Evolutionary conservation across 768 basidiomycete species (phyloP).

Genomic region (Podaxis sp.): DNA sequence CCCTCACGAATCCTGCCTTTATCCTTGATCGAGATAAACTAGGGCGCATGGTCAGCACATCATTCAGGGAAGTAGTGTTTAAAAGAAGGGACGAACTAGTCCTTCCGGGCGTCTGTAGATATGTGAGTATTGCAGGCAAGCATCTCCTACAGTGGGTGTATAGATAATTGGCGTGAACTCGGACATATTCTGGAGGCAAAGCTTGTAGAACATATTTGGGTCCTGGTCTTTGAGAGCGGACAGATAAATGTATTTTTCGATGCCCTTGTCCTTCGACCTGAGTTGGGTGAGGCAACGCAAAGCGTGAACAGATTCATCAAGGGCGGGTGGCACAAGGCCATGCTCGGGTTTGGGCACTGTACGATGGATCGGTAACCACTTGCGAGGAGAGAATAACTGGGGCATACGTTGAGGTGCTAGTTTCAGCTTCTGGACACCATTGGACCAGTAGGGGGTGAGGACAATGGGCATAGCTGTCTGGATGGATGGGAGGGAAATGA

Average conservation of each 20-base stretch:
- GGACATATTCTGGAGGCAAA: conserved; percentile 67
- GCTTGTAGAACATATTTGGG: conserved; percentile 70
- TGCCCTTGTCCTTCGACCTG: conserved; percentile 64
- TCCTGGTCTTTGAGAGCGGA: conserved; percentile 71
- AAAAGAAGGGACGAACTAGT: conserved; percentile 37
- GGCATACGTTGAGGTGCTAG: conserved; percentile 51
- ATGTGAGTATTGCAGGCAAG: conserved; percentile 78
- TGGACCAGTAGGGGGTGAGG: conserved; percentile 68
- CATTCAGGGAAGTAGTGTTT: neutral
- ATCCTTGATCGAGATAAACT: conserved; percentile 81
- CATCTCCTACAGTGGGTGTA: conserved; percentile 90
- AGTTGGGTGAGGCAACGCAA: conserved; percentile 65
- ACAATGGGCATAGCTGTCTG: conserved; percentile 46
- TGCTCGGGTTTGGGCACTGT: conserved; percentile 41
- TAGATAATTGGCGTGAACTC: conserved; percentile 81
- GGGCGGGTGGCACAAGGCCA: conserved; percentile 59
- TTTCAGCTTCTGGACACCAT: conserved; percentile 70
- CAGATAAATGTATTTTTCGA: conserved; percentile 87
- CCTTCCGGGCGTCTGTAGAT: conserved; percentile 76
- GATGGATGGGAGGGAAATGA: conserved; percentile 1
- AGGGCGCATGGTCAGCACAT: conserved; percentile 13
- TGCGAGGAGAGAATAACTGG: conserved; percentile 1
- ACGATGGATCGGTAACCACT: conserved; percentile 12
- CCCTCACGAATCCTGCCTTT: conserved; percentile 68
- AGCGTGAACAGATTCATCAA: conserved; percentile 48